These are phyloP conservation scores for Alternaria arbusti DNA, from an alignment of 2,329 filamentous ascomycete species.

Conservation along the genomic window DNA sequence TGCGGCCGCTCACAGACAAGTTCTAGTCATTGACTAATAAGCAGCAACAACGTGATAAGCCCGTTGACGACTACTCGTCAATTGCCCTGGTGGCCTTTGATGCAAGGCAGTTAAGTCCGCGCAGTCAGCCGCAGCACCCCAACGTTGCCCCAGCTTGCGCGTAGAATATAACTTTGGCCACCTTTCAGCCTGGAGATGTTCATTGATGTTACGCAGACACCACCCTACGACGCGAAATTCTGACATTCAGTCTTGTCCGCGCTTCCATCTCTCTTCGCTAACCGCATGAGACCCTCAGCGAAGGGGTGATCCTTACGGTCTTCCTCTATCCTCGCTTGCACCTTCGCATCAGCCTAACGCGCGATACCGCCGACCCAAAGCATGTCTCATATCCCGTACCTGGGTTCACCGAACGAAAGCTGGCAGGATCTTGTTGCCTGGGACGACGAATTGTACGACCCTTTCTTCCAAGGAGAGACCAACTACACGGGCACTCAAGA, in stretches of 20 bases:
- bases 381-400: conserved; percentile 27
- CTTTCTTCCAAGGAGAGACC: conserved; percentile 32
- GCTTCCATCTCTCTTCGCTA: not conserved
- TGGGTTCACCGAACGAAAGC: conserved; percentile 24
- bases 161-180: conserved; percentile 22
- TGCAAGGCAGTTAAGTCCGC: conserved; percentile 16
- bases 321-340: not conserved
- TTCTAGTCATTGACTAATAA: conserved; percentile 24
- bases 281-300: conserved; percentile 16
- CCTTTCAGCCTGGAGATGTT: conserved; percentile 12
- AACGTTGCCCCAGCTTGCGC: conserved; percentile 10
- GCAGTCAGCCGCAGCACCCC: conserved; percentile 19
- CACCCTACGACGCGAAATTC: conserved; percentile 5
- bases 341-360: not conserved
- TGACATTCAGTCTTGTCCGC: conserved; percentile 2
- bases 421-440: conserved; percentile 41
- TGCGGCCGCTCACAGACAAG: conserved; percentile 18
- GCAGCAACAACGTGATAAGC: conserved; percentile 25
- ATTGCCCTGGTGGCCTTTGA: conserved; percentile 17
- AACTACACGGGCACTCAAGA: conserved; percentile 14
- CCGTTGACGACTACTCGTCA: conserved; percentile 21
- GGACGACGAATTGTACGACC: conserved; percentile 39
- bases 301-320: conserved; percentile 10
- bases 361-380: not conserved
- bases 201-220: not conserved